Evolutionary conservation across 495 filamentous ascomycete species (phyloP).

Genomic region (Podospora anserina): DNA sequence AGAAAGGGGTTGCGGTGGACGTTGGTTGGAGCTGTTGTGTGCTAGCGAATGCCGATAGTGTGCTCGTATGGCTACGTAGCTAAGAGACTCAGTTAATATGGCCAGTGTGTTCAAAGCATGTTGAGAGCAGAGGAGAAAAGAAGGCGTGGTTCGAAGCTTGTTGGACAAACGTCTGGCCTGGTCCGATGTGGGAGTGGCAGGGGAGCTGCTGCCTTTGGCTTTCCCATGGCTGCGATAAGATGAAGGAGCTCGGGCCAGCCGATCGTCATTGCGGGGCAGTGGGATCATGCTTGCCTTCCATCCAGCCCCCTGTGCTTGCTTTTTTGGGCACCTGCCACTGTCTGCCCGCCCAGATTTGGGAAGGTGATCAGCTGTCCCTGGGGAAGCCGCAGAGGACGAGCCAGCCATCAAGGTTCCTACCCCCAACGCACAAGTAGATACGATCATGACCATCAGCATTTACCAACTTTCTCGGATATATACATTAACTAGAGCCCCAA

Average conservation of each 20-base stretch:
- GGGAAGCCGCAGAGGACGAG: not conserved
- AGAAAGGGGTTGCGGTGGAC: not conserved
- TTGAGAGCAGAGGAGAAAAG: not conserved
- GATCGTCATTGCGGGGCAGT: slow-evolving; percentile 24
- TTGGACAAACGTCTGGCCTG: not conserved
- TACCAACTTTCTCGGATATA: not conserved
- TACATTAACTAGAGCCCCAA: not conserved
- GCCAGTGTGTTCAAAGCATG: not conserved
- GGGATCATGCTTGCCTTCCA: not conserved
- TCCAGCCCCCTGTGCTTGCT: not conserved
- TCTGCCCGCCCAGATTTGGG: too few species aligned
- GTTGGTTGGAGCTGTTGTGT: not conserved
- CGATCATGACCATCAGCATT: not conserved
- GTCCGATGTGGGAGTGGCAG: not conserved
- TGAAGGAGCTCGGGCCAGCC: slow-evolving; percentile 18
- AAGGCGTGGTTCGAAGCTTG: not conserved
- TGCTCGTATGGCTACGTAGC: not conserved
- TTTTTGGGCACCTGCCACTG: not conserved
- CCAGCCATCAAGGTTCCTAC: not conserved
- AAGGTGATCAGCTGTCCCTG: not conserved
- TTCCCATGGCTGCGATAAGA: slow-evolving; percentile 2
- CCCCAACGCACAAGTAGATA: too few species aligned
- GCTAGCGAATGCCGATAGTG: not conserved
- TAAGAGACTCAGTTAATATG: not conserved
- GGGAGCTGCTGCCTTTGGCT: not conserved